phyloP scores from a whole-genome alignment of 495 filamentous ascomycete species.

The Wilcoxina mikolae region DNA sequence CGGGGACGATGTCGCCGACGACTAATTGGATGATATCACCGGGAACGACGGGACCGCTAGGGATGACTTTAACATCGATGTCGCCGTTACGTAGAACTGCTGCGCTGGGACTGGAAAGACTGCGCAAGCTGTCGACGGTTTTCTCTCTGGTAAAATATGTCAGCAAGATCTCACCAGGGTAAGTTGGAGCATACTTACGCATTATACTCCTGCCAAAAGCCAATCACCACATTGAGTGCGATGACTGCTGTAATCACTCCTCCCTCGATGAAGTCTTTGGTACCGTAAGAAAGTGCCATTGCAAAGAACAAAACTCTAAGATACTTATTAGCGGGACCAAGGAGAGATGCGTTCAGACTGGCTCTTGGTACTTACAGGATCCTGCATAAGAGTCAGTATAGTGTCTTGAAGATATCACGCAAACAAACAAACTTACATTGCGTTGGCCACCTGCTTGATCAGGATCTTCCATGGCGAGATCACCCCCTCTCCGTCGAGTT shows the following conservation, averaged over 20 bases:
- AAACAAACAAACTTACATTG: constrained; percentile 38
- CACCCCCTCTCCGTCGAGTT: constrained; percentile 45
- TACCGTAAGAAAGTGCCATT: constrained; percentile 69
- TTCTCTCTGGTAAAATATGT: constrained; percentile 39
- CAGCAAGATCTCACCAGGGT: not conserved
- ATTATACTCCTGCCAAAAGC: constrained; percentile 68
- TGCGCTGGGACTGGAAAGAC: constrained; percentile 49
- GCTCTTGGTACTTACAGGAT: constrained; percentile 20
- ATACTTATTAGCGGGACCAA: not conserved
- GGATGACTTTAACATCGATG: constrained; percentile 37
- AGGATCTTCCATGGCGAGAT: constrained; percentile 52
- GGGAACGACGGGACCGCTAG: constrained; percentile 55
- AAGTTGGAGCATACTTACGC: constrained; percentile 32
- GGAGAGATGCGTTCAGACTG: not conserved
- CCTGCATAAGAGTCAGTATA: constrained; percentile 9
- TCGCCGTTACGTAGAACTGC: constrained; percentile 57
- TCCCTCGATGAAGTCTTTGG: constrained; percentile 68
- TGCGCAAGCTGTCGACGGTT: constrained; percentile 67
- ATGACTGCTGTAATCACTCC: constrained; percentile 72
- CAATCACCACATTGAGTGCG: constrained; percentile 60
- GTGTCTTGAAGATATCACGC: not conserved
- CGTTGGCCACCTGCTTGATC: constrained; percentile 49
- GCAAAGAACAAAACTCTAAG: constrained; percentile 58
- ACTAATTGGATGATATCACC: constrained; percentile 66
- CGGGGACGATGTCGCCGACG: constrained; percentile 70